Evolutionary conservation across 164 flowering plant species (phyloP).

Genomic region (Liriodendron chinense): DNA sequence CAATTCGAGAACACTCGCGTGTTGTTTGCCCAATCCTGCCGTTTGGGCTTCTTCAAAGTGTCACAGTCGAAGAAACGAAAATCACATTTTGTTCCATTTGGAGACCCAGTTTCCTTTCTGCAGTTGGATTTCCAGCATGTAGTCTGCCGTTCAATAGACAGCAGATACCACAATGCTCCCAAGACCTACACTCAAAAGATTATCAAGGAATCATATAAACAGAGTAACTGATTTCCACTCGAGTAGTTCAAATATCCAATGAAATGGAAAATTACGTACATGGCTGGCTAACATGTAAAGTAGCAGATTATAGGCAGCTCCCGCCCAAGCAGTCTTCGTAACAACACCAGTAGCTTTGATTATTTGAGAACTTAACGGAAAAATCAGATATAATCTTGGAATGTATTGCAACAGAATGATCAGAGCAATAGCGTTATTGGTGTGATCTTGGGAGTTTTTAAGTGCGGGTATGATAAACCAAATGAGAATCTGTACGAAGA

Average conservation of each 20-base stretch:
- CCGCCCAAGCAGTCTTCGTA: constrained; percentile 98
- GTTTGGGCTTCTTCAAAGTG: constrained; percentile 17
- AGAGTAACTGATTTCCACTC: not conserved
- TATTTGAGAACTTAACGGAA: constrained; percentile 83
- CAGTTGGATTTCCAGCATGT: constrained; percentile 81
- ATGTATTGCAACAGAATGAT: constrained; percentile 86
- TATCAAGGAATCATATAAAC: not conserved
- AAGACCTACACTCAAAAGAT: constrained; percentile 47
- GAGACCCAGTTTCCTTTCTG: constrained; percentile 31
- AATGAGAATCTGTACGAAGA: constrained; percentile 68
- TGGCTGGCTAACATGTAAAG: constrained; percentile 95
- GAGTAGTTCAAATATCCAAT: not conserved
- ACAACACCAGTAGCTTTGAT: constrained; percentile 89
- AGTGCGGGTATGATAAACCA: constrained; percentile 84
- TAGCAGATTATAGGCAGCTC: constrained; percentile 92
- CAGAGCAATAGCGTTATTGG: constrained; percentile 74
- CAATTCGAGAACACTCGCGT: constrained; percentile 62
- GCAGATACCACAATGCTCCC: constrained; percentile 91
- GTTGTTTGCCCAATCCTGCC: constrained; percentile 46
- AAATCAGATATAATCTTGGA: constrained; percentile 86
- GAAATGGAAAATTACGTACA: constrained; percentile 43
- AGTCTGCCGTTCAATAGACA: constrained; percentile 71
- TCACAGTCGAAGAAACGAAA: constrained; percentile 56
- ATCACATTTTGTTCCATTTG: constrained; percentile 31
- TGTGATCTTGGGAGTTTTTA: constrained; percentile 51